Conservation (phyloP, 345 rosid species). For the Lepidium didymum region DNA sequence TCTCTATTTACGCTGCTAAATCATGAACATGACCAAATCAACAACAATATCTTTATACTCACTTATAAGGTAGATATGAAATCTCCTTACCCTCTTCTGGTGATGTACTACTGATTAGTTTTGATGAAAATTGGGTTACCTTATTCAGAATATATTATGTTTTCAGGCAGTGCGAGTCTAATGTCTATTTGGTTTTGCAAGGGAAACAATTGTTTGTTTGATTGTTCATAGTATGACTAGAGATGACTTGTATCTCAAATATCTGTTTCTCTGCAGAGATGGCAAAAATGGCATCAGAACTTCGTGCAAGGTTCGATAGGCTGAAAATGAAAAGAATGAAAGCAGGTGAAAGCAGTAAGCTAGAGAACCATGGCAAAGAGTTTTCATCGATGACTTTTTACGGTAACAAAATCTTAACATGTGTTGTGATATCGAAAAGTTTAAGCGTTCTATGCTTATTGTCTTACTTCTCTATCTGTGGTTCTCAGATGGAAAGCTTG, state of each 20-base stretch:
- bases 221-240: neutral
- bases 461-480: neutral
- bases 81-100: neutral
- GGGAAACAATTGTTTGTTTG: neutral
- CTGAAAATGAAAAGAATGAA: conserved; percentile 33
- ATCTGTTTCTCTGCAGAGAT: conserved; percentile 42
- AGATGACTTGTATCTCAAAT: neutral
- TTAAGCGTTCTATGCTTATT: neutral
- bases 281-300: conserved; percentile 50
- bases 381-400: conserved; percentile 7
- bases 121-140: neutral
- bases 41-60: neutral
- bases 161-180: neutral
- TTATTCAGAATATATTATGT: neutral
- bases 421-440: neutral
- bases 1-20: neutral
- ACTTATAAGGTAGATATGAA: neutral
- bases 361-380: conserved; percentile 28
- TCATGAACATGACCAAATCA: neutral
- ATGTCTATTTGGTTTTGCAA: neutral
- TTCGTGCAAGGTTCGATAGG: conserved; percentile 39
- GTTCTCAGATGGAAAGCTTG: conserved; percentile 36
- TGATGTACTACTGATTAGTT: neutral
- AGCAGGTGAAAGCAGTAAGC: conserved; percentile 15
- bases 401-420: neutral